Base-by-base conservation (phyloP, 345 rosid species). In the Bruguiera parviflora region DNA sequence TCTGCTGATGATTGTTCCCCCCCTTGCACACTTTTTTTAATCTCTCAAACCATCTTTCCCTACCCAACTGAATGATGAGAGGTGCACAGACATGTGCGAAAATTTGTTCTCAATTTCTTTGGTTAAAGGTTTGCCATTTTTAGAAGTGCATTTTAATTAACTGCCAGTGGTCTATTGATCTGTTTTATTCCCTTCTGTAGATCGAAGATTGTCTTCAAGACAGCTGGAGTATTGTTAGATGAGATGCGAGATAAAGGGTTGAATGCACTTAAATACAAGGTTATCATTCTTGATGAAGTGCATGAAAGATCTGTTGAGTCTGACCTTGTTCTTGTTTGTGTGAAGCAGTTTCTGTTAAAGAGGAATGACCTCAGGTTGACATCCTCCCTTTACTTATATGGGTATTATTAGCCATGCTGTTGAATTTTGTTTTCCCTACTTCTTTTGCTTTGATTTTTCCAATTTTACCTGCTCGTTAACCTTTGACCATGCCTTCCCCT, bases 221-320 rank as follows among this genome's bases (percentile, higher is more conserved):
- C 98, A 61, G 97, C 98, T 72, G 98, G 98, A 63, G 98, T 93
- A 66, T 74, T 93, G 77, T 71, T 89, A 77, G 98, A 93, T 73
- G 98, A 91, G 83, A 85, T 93, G 91, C 86, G 82, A 69, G 98
- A 88, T 70, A 93, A 86, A 63, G 98, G 98, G 25, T 33, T 79
- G 73, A 81, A 80, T 61, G 96, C 98, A 10, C 98, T 93, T 7
- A 82, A 84, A 56, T 93, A 91, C 84, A 91, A 89, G 83, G 97
- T 84, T 67, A 85, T 93, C 74, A 84, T 93, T 82, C 97, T 93
- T 71, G 98, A 93, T 80, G 98, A 93, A 84, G 98, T 93, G 71
- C 98, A 93, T 74, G 98, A 93, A 88, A 88, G 98, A 85, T 93
- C 97, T 9, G 84, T 91, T 32, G 98, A 93, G 84, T 93, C 98